These are phyloP conservation scores for Teratosphaeria destructans DNA, from an alignment of 2,329 filamentous ascomycete genomes.

Conservation along the genomic window DNA sequence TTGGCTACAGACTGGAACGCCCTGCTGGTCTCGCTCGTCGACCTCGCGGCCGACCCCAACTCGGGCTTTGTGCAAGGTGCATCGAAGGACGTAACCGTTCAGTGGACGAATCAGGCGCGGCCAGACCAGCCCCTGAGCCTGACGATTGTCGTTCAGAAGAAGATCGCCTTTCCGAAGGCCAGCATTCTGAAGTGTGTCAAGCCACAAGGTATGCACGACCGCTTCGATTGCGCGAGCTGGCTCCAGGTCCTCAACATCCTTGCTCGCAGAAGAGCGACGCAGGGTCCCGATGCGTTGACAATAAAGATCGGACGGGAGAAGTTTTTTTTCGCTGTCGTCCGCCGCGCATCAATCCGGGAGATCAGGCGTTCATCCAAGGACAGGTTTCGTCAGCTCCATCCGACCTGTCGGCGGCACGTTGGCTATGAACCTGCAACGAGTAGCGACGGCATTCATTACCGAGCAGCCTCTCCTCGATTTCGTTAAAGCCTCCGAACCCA, in stretches of 20 bases:
- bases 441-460: neutral
- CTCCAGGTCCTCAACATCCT: neutral
- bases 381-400: neutral
- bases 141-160: neutral
- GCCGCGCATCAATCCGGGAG: neutral
- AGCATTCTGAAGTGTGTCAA: neutral
- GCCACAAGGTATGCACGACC: neutral
- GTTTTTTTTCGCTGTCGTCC: neutral
- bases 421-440: neutral
- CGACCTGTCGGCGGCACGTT: neutral
- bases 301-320: neutral
- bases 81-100: neutral
- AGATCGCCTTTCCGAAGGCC: neutral
- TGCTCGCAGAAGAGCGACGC: neutral
- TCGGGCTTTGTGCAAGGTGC: neutral
- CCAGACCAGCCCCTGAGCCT: neutral
- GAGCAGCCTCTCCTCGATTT: too few relatives aligned
- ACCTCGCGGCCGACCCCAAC: neutral
- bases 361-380: neutral
- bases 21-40: neutral
- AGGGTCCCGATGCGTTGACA: neutral
- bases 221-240: neutral
- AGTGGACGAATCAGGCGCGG: neutral
- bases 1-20: neutral
- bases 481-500: too few relatives aligned